phyloP scores from a whole-genome alignment of 2,329 filamentous ascomycete species.

The Massarina eburnea region DNA sequence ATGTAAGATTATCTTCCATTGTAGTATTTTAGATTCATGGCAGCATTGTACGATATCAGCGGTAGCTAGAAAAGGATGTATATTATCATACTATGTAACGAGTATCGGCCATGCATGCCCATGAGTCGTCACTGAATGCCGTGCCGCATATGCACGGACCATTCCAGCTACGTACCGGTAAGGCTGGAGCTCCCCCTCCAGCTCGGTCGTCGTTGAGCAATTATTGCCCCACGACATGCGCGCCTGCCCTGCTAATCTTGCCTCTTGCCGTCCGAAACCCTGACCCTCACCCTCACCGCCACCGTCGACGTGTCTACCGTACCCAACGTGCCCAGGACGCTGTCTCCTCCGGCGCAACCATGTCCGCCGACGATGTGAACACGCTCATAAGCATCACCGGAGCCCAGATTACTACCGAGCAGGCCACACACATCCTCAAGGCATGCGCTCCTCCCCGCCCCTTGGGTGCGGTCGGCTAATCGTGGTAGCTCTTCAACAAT shows the following conservation, averaged over 20 bases:
- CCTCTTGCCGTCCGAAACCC: neutral
- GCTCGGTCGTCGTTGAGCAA: no score
- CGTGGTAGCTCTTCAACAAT: constrained; percentile 25
- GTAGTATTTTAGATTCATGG: neutral
- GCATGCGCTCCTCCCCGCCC: neutral
- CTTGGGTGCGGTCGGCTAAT: constrained; percentile 5
- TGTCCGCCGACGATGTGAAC: constrained; percentile 2
- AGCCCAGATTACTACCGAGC: neutral
- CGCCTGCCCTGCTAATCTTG: neutral
- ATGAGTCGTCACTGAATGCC: no score
- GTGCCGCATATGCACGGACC: neutral
- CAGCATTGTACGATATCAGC: no score
- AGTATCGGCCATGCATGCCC: no score
- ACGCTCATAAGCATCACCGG: constrained; percentile 12
- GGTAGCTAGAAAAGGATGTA: no score
- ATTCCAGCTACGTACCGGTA: neutral
- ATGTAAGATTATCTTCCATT: neutral
- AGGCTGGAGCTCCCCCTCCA: constrained; percentile 1
- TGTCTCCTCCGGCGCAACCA: no score
- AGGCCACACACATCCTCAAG: neutral
- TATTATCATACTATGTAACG: no score
- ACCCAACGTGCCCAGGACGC: no score
- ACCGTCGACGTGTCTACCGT: no score
- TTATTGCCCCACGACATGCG: constrained; percentile 8
- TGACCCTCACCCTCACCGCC: neutral